Evolutionary conservation across 2,329 filamentous ascomycete species (phyloP), one percentile per base, ranked within the genome.

Genomic region (Akanthomyces dipterigenus): DNA sequence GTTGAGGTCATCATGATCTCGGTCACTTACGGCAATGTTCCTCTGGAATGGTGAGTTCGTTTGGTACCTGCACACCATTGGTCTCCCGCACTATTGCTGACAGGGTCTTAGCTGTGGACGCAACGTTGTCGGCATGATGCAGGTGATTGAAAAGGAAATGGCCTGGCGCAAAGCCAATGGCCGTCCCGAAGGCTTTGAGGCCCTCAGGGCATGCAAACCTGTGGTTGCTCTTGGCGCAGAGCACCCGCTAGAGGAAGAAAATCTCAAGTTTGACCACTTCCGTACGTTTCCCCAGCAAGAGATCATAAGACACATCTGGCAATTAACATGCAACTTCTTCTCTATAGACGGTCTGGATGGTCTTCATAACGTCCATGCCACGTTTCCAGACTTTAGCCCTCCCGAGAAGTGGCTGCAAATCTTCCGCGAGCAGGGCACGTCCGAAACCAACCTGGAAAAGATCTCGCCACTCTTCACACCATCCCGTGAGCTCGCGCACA

Each of bases 11-110:
- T 90, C 51, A 82, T 98, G 74, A 81, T 99, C 61, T 96, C 92
- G 1, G 82, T 97, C 63, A 96, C 93, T 1, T 97, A 95, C 73
- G 95, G 95, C 61, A 99, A 99, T 71, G 90, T 98, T 24, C 87
- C 93, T 67, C 85, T 96, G 18, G 82, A 92, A 64, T 93, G 86
- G 89, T 91, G 73, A 63, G 77, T 34, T 66, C 49, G n/a, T 28
- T 26, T 16, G 1, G 36, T 26, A 42, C 4, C 5, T 11, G 22
- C 20, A 22, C 24, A 11, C 18, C 18, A 34, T 9, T 12, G 2
- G 14, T 22, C 8, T 9, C 55, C 67, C 28, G 67, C 28, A 7
- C 26, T 31, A 0, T 20, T 34, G 22, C 22, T 62, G 22, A 62
- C 31, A 22, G 8, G 5, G 14, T 16, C 5, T 8, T 43, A 93